Conservation (phyloP, 495 filamentous ascomycete genomes). For the Tuber calosporum region DNA sequence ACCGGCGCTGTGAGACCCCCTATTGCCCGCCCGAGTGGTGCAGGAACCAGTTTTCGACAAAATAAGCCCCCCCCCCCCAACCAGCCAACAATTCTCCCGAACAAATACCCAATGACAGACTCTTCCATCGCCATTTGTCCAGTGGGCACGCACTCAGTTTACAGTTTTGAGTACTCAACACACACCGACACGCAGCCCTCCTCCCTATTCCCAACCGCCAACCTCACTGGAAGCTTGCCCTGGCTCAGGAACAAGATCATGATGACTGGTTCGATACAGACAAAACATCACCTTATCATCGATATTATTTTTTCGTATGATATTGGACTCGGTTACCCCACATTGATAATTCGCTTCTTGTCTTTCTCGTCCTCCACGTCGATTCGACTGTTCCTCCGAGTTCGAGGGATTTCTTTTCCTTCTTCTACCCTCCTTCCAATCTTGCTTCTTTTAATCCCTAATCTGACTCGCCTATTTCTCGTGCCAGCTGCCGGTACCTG, state of each 20-base stretch:
- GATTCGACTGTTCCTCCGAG: neutral
- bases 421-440: neutral
- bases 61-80: neutral
- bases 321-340: neutral
- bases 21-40: neutral
- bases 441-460: neutral
- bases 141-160: neutral
- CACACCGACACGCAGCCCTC: neutral
- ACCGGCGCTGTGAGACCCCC: no score
- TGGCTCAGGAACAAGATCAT: neutral
- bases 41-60: neutral
- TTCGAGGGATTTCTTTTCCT: neutral
- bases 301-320: neutral
- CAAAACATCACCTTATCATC: neutral
- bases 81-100: neutral
- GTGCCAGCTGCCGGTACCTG: neutral
- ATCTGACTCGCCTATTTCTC: neutral
- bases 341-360: neutral
- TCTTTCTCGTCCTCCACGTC: neutral
- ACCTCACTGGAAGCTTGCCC: neutral
- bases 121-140: neutral
- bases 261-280: neutral
- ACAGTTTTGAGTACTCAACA: neutral
- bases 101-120: neutral
- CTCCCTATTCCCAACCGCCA: neutral